A percentile compares a stretch with the other conserved stretches of the same genome.
phyloP scores from a whole-genome alignment of 2,329 filamentous ascomycete species.

The Byssochlamys sp. region DNA sequence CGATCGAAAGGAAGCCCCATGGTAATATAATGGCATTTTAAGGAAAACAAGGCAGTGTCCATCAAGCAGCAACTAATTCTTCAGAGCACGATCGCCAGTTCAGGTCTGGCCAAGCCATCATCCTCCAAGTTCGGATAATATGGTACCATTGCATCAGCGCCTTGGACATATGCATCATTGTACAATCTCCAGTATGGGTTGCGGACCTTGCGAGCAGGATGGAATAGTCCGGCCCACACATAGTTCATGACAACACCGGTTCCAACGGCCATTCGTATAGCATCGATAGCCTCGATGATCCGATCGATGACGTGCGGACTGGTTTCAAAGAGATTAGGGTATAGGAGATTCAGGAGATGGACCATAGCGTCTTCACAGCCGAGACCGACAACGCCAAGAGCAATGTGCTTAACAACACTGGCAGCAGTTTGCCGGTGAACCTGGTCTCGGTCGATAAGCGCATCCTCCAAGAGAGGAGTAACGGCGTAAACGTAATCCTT shows the following conservation, averaged over 20 bases:
- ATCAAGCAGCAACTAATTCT: constrained; percentile 14
- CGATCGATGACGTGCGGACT: constrained; percentile 96
- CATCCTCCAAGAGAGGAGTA: constrained; percentile 88
- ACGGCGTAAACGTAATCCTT: constrained; percentile 99
- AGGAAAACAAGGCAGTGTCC: neutral
- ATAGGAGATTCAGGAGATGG: constrained; percentile 88
- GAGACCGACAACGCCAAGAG: constrained; percentile 89
- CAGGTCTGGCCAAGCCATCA: constrained; percentile 65
- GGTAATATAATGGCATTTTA: neutral
- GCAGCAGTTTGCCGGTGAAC: constrained; percentile 95
- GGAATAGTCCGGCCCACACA: constrained; percentile 93
- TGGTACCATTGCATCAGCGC: constrained; percentile 87
- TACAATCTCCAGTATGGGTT: constrained; percentile 93
- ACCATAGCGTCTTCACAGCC: constrained; percentile 98
- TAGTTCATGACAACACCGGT: constrained; percentile 94
- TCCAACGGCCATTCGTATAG: constrained; percentile 84
- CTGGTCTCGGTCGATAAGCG: constrained; percentile 93
- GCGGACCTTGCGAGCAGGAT: constrained; percentile 88
- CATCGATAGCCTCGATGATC: constrained; percentile 94
- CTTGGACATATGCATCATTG: constrained; percentile 92
- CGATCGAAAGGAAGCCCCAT: neutral
- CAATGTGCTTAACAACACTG: constrained; percentile 94
- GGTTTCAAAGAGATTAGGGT: constrained; percentile 95
- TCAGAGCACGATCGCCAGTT: constrained; percentile 73
- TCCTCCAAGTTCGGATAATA: constrained; percentile 86